phyloP scores from a whole-genome alignment of 768 basidiomycete species.

The Xerocomellus intermedius region DNA sequence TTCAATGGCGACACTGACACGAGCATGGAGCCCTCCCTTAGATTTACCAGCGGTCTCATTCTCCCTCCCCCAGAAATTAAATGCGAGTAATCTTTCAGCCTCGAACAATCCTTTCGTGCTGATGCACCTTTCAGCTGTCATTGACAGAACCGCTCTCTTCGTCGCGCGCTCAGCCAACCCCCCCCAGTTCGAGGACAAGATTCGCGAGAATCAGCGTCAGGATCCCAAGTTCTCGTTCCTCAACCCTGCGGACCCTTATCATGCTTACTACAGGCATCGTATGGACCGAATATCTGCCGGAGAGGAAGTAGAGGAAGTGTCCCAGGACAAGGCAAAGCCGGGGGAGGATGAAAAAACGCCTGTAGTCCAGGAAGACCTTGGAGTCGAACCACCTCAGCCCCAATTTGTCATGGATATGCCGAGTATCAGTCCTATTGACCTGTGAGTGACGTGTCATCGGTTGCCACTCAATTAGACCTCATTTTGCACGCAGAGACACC shows the following conservation, averaged over 20 bases:
- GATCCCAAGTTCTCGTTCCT: conserved; percentile 99
- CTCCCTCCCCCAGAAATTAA: conserved; percentile 96
- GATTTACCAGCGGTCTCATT: conserved; percentile 85
- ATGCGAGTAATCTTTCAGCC: conserved; percentile 43
- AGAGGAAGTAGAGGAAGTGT: conserved; percentile 62
- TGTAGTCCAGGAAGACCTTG: conserved; percentile 54
- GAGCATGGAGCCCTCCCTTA: conserved; percentile 36
- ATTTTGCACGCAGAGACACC: conserved; percentile 62
- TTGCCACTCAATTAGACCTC: background rate
- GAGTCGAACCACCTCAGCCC: conserved; percentile 71
- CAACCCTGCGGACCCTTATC: conserved; percentile 95
- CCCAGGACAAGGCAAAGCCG: conserved; percentile 44
- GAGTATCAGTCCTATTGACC: conserved; percentile 81
- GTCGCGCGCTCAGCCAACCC: conserved; percentile 95
- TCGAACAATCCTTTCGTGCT: background rate
- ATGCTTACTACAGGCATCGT: conserved; percentile 95
- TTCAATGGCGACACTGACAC: conserved; percentile 44
- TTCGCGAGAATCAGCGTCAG: conserved; percentile 91
- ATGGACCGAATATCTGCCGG: conserved; percentile 81
- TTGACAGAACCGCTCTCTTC: conserved; percentile 90
- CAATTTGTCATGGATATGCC: conserved; percentile 88
- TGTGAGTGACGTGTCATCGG: conserved; percentile 57
- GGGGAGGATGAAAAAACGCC: conserved; percentile 33
- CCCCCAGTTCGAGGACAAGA: conserved; percentile 92
- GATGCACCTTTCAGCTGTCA: conserved; percentile 60